Conservation (phyloP, 257 asterid species). For the Capsicum rhomboideum region DNA sequence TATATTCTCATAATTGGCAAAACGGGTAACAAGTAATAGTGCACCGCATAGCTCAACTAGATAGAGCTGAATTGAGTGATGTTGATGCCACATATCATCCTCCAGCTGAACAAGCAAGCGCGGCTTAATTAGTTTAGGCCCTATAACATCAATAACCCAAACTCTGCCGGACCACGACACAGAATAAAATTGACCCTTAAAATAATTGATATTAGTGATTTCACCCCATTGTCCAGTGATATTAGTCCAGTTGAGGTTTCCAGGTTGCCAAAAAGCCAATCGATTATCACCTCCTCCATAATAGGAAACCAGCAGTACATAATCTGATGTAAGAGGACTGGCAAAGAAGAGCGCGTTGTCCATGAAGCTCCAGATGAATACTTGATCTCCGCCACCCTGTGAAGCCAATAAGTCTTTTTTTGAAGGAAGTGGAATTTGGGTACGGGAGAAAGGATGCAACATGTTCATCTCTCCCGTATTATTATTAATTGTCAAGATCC, state of each 20-base stretch:
- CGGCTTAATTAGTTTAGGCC: no score
- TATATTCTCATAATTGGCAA: background rate
- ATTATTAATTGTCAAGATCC: background rate
- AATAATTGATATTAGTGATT: background rate
- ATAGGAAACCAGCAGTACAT: background rate
- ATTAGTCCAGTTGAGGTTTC: background rate
- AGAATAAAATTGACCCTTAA: background rate
- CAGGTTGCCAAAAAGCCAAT: background rate
- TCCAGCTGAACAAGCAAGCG: no score
- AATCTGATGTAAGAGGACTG: background rate
- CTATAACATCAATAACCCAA: background rate
- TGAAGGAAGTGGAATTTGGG: background rate
- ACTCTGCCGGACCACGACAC: background rate
- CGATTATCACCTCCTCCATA: background rate
- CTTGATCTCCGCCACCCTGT: no score
- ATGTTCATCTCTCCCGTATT: background rate
- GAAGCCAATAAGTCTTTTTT: no score
- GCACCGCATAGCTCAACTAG: background rate
- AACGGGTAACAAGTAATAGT: background rate
- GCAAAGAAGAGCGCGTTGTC: background rate
- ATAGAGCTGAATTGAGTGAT: background rate
- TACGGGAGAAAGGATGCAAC: background rate
- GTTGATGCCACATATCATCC: no score
- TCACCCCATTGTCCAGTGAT: background rate
- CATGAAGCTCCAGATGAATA: no score